Evolutionary conservation across 2,329 filamentous ascomycete genomes (phyloP), one percentile per base, ranked within the genome.

Genomic region (Xylaria sp.): DNA sequence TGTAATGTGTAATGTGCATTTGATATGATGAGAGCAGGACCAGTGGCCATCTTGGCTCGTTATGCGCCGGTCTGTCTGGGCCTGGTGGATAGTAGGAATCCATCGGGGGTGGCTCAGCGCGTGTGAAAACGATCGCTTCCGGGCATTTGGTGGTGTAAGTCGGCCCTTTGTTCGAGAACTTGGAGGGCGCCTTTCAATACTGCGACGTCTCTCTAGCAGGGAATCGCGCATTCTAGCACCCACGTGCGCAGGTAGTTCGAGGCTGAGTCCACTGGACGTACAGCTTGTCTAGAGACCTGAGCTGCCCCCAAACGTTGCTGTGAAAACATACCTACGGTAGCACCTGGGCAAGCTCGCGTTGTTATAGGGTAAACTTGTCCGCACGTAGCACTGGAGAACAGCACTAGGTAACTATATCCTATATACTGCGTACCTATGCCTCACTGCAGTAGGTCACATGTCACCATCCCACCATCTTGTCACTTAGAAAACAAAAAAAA

Each of bases 21-120:
- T n/a, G n/a, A n/a, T n/a, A n/a, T n/a, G n/a, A n/a, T n/a, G n/a
- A n/a, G 6, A 42, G 7, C 5, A 55, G 42, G 56, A n/a, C 31
- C 38, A 56, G 45, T 53, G 38, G 57, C 57, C 63, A 59, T 62
- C 33, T 62, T 60, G 61, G 60, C 63, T 62, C 54, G 60, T 44
- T 66, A 64, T 59, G 58, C 66, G 68, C 66, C 58, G 5, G 59
- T 62, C 59, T 11, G 15, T 27, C 25, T 55, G 44, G 55, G 27
- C 31, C 49, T 63, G 55, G 61, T 59, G 55, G 56, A 60, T 54
- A 51, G 50, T 47, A 62, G 22, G n/a, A 29, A 15, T 11, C 58
- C 17, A 29, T 60, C 36, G 49, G 63, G 58, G 61, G 68, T 70
- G 68, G 68, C 68, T 70, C 66, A 60, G 68, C 68, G 60, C 63